Evolutionary conservation across 495 filamentous ascomycete genomes (phyloP).

Genomic region (Tuber brumale): DNA sequence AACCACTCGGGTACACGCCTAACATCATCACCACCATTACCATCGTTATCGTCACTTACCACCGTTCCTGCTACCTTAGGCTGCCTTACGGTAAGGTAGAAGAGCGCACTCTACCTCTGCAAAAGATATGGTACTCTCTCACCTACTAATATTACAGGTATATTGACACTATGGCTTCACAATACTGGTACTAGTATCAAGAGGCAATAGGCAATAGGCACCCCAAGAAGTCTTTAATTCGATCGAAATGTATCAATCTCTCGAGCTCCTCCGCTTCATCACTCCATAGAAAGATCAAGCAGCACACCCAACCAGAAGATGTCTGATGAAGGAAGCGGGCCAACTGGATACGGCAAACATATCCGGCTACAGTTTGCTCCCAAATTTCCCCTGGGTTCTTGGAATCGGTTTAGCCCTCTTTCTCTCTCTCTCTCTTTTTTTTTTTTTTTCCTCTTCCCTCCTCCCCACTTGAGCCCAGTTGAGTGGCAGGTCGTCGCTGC

Average conservation of each 20-base stretch:
- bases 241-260: slow-evolving; percentile 22
- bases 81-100: background rate
- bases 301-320: slow-evolving; percentile 14
- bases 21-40: background rate
- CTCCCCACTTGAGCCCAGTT: background rate
- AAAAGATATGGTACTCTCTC: background rate
- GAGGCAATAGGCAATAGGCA: background rate
- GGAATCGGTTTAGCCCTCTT: slow-evolving; percentile 1
- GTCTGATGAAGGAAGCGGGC: slow-evolving; percentile 20
- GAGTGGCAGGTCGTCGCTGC: slow-evolving; percentile 9
- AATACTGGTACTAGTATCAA: background rate
- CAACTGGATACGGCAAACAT: slow-evolving; percentile 39
- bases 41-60: background rate
- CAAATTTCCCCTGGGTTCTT: background rate
- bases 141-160: background rate
- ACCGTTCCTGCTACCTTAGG: background rate
- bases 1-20: background rate
- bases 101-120: background rate
- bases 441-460: background rate
- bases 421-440: background rate
- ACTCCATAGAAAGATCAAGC: slow-evolving; percentile 25
- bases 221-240: slow-evolving; percentile 11
- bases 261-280: slow-evolving; percentile 32
- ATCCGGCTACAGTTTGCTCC: slow-evolving; percentile 23
- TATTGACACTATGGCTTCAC: background rate